Evolutionary conservation across 208 protist species (phyloP), one percentile per base, ranked within the genome.

Genomic region (Leishmania aethiopica): DNA sequence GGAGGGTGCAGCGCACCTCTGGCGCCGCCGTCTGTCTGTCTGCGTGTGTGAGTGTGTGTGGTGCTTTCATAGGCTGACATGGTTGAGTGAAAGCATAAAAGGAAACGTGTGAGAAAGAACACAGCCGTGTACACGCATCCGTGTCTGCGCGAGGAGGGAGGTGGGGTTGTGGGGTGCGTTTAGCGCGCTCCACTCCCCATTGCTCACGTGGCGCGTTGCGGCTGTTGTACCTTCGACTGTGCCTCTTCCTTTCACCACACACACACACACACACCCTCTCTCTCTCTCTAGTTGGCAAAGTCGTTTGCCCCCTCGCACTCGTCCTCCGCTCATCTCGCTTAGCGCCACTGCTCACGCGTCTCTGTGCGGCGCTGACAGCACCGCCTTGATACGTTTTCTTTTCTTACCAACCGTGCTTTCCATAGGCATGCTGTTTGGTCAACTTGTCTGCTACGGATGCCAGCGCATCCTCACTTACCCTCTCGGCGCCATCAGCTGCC

Each of bases 401-500:
- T 73, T 15, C 10, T 0, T 17, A n/a, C 17, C 37, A 35, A 6
- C 10, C 3, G 17, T 17, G 40, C 25, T 1, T 28, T n/a, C 22
- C 25, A 53, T 40, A 13, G 45, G 47, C 51, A 92, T 95, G 81
- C 64, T 95, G 32, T 92, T 91, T 72, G 80, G 85, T 7, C 90
- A 97, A 75, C 81, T 96, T 0, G 91, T 97, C 32, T 97, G 94
- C 72, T 76, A 79, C 11, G 88, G 85, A 15, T 97, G 94, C 78
- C 86, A 87, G 28, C 86, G 86, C 73, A 90, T 97, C 67, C 85
- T 96, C 40, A 94, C 88, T 57, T 96, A 96, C 80, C 92, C 94
- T 15, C 77, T 94, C 53, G 91, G 89, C 7, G 88, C 90, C 53
- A 57, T 93, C 73, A 95, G 89, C 77, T 96, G 92, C 81, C 87